Conservation (phyloP, 2,329 filamentous ascomycete species). For the Lasiodiplodia sp. region DNA sequence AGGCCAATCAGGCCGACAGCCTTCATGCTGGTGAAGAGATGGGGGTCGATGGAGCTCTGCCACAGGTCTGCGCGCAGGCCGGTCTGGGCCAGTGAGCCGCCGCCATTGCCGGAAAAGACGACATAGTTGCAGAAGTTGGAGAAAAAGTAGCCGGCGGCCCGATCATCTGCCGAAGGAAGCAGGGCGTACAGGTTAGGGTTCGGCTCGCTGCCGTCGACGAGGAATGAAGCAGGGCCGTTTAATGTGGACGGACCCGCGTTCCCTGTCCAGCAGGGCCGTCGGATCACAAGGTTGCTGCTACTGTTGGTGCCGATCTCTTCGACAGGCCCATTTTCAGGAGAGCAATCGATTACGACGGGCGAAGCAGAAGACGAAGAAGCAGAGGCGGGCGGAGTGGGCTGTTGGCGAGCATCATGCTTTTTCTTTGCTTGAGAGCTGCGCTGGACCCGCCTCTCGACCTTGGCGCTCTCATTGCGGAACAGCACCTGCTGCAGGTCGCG, state of each 20-base stretch:
- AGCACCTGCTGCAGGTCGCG: conserved; percentile 41
- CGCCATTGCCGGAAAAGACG: not conserved
- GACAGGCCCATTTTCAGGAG: not conserved
- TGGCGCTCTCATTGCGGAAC: conserved; percentile 42
- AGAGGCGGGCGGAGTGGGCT: not conserved
- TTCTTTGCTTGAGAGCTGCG: not conserved
- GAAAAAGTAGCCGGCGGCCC: conserved; percentile 41
- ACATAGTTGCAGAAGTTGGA: conserved; percentile 38
- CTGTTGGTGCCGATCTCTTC: not conserved
- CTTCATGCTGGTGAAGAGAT: conserved; percentile 37
- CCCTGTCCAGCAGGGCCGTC: not conserved
- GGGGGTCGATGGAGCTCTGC: conserved; percentile 1
- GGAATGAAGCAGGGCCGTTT: conserved; percentile 29
- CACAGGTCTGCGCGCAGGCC: conserved; percentile 13
- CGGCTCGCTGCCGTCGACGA: not conserved
- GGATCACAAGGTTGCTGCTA: not conserved
- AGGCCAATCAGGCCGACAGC: conserved; percentile 44
- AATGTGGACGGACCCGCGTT: conserved; percentile 37
- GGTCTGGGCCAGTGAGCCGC: not conserved
- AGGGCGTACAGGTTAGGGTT: not conserved
- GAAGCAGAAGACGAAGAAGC: not conserved
- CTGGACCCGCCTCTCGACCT: conserved; percentile 27
- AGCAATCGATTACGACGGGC: not conserved
- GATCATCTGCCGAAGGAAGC: conserved; percentile 39
- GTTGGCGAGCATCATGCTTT: conserved; percentile 32